These are phyloP conservation scores for Cudoniella acicularis DNA, from an alignment of 495 filamentous ascomycete genomes.

Conservation along the genomic window DNA sequence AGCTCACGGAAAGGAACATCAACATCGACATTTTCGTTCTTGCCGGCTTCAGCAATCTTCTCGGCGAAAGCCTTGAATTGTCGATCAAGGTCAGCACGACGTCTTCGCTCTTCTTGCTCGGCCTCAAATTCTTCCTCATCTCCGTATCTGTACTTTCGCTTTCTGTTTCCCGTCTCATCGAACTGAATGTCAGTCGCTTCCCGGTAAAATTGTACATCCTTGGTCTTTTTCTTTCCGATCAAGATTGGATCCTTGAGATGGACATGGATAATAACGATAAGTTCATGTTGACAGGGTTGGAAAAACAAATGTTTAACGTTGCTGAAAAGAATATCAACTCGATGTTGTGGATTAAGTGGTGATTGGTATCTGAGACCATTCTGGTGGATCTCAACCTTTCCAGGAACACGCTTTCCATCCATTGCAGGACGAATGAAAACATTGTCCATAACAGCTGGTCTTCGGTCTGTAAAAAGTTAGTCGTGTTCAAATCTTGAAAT, in stretches of 20 bases:
- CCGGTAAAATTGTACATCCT: conserved; percentile 96
- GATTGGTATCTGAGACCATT: conserved; percentile 97
- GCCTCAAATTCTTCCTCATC: conserved; percentile 99
- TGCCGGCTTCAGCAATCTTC: conserved; percentile 90
- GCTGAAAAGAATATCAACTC: conserved; percentile 93
- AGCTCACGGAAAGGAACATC: conserved; percentile 97
- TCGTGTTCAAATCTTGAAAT: neutral
- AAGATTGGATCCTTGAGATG: conserved; percentile 98
- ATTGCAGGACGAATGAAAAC: conserved; percentile 91
- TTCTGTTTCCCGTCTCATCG: conserved; percentile 96
- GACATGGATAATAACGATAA: conserved; percentile 97
- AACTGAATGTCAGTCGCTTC: conserved; percentile 99
- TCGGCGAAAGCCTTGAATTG: conserved; percentile 97
- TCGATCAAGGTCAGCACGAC: conserved; percentile 85
- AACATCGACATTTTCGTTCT: conserved; percentile 77
- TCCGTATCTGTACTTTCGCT: conserved; percentile 96
- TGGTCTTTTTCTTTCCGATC: conserved; percentile 97
- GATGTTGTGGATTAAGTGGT: conserved; percentile 72
- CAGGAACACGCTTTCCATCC: conserved; percentile 93
- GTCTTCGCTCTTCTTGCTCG: conserved; percentile 93
- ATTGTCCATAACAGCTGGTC: conserved; percentile 80
- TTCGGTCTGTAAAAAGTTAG: conserved; percentile 63
- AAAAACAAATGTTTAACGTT: conserved; percentile 99
- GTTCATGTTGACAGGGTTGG: conserved; percentile 90
- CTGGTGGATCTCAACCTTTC: conserved; percentile 94